Evolutionary conservation across 352 stramenopile species (phyloP), one percentile per base, ranked within the genome.

Genomic region (Phytophthora ramorum): DNA sequence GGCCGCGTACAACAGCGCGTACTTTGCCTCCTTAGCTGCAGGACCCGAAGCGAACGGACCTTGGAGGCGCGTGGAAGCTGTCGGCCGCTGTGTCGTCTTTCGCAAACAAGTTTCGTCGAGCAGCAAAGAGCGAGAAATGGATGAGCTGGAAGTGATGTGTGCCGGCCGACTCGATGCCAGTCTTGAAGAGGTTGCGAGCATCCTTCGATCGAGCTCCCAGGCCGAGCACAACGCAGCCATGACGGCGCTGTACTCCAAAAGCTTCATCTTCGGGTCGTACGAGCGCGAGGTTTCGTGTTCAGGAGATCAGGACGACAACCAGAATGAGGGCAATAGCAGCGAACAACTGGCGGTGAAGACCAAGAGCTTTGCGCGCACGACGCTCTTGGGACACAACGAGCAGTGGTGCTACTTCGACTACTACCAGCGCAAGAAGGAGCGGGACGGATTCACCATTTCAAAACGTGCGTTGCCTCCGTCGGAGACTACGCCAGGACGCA

Each of bases 381-480:
- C 58, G 3, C 22, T 66, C 24, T 16, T 78, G 1, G 55, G 45
- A 1, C 41, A 57, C 10, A 78, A 78, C 28, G 69, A 78, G 38
- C 65, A 78, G 37, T 78, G 69, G 69, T 78, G 69, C 43, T 78
- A 71, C 60, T 60, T 66, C 45, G 69, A 78, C 59, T 66, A 65
- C 43, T 74, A 64, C 41, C 49, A 56, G 14, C 47, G 60, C 4
- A 62, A 71, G 44, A 45, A 63, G 14, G 54, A 69, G 7, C 44
- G 45, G 0, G 55, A 71, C 2, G 69, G 69, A 12, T 74, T 77
- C 20, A 71, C 64, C 9, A 71, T 77, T 14, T 58, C 55, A 0
- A 70, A 67, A 43, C 55, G 59, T n/a, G 68, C 69, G 0, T 32
- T 78, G 34, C 14, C 22, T 17, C 45, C 65, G 1, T 28, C 5